These are phyloP conservation scores for Suillus ampliporus DNA, from an alignment of 768 basidiomycete species.

Conservation along the genomic window DNA sequence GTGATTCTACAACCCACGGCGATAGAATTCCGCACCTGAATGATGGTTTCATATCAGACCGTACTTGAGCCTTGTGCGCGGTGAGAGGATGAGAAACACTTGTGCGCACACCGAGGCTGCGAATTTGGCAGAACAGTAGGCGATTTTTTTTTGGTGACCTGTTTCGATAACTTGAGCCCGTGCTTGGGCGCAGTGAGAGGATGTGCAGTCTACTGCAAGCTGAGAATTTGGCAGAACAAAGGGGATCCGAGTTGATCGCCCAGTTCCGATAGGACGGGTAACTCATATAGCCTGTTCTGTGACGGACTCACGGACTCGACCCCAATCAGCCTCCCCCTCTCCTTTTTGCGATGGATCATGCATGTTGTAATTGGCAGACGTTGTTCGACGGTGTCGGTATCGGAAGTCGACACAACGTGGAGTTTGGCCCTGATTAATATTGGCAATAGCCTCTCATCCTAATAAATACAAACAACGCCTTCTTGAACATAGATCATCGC, in stretches of 20 bases:
- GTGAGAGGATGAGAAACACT: background rate
- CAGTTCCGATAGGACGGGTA: background rate
- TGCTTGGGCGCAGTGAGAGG: background rate
- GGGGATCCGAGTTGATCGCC: no score
- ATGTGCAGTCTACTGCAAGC: background rate
- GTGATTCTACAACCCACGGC: background rate
- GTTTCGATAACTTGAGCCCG: no score
- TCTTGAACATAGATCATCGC: constrained; percentile 2
- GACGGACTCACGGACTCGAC: no score
- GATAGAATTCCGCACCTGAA: background rate
- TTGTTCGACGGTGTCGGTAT: no score
- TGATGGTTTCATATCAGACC: background rate
- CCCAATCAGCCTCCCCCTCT: no score
- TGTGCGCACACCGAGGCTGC: background rate
- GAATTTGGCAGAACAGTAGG: no score
- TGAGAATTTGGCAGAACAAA: background rate
- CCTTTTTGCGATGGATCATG: no score
- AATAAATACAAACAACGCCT: constrained; percentile 10
- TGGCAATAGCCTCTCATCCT: constrained; percentile 5
- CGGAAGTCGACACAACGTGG: background rate
- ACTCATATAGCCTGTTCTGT: no score
- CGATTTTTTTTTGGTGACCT: no score
- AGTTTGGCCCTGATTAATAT: background rate
- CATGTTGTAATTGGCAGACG: no score
- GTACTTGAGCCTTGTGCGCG: background rate